phyloP scores from a whole-genome alignment of 805 yeast species.

The Wickerhamiella lipophila region DNA sequence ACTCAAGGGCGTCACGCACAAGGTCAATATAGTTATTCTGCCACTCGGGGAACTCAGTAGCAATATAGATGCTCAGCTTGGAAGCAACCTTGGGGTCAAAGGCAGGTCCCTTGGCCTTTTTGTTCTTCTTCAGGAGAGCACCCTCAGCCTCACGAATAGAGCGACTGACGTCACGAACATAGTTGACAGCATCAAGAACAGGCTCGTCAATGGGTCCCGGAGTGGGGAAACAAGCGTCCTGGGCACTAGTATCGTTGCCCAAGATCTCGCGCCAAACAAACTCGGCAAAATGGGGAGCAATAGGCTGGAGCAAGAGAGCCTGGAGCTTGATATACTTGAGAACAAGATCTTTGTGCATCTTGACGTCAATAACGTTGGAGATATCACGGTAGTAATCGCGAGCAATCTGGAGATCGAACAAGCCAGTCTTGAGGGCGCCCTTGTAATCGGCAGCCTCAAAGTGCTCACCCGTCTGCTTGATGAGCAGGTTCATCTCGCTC shows the following conservation, averaged over 20 bases:
- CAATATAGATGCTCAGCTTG: constrained; percentile 56
- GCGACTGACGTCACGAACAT: constrained; percentile 67
- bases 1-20: constrained; percentile 55
- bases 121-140: constrained; percentile 60
- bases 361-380: constrained; percentile 32
- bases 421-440: constrained; percentile 77
- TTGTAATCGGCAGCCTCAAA: constrained; percentile 69
- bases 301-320: constrained; percentile 71
- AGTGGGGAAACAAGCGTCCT: constrained; percentile 68
- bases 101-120: constrained; percentile 68
- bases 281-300: constrained; percentile 94
- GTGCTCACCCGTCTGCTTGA: constrained; percentile 58
- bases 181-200: constrained; percentile 55
- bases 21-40: constrained; percentile 65
- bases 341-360: constrained; percentile 75
- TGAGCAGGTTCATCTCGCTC: constrained; percentile 77
- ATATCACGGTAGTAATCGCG: constrained; percentile 94
- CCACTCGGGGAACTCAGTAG: constrained; percentile 88
- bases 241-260: constrained; percentile 52
- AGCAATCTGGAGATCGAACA: constrained; percentile 87
- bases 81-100: constrained; percentile 66
- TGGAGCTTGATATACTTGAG: constrained; percentile 76
- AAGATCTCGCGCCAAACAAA: constrained; percentile 75
- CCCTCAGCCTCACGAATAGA: constrained; percentile 90
- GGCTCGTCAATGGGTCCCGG: constrained; percentile 49